A percentile compares a stretch with the other conserved stretches of the same genome.
Evolutionary conservation across 768 basidiomycete species (phyloP).

Genomic region (Kwoniella pini): DNA sequence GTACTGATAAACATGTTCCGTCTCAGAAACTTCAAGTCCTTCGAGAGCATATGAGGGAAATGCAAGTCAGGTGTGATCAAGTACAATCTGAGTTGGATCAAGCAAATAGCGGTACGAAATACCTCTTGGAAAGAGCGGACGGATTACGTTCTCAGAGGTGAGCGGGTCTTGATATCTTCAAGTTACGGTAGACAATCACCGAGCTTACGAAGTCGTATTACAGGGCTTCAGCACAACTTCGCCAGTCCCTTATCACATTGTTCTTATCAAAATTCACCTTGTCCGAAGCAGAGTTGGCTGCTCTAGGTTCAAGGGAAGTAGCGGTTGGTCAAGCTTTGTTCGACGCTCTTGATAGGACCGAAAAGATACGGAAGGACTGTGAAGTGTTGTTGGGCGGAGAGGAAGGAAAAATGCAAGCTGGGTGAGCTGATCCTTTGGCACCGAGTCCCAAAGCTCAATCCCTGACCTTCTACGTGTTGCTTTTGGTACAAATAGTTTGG

Average conservation of each 20-base stretch:
- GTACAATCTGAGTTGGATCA: conserved; percentile 74
- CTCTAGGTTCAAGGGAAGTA: conserved; percentile 75
- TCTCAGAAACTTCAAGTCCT: conserved; percentile 78
- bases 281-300: conserved; percentile 67
- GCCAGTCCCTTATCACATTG: conserved; percentile 69
- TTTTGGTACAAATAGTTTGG: too few relatives aligned
- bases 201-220: not conserved
- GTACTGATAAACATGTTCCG: not conserved
- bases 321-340: conserved; percentile 75
- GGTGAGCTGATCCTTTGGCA: too few relatives aligned
- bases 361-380: conserved; percentile 79
- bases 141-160: conserved; percentile 54
- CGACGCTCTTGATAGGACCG: conserved; percentile 80
- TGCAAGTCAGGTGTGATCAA: conserved; percentile 79
- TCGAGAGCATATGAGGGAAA: conserved; percentile 72
- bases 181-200: too few relatives aligned
- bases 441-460: too few relatives aligned
- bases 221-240: conserved; percentile 57
- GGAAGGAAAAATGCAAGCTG: conserved; percentile 54
- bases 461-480: too few relatives aligned
- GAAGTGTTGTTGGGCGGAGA: conserved; percentile 76
- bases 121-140: conserved; percentile 74
- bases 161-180: not conserved
- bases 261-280: conserved; percentile 89
- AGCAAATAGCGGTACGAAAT: conserved; percentile 74